These are phyloP conservation scores for Cairneyella variabilis DNA, from an alignment of 495 filamentous ascomycete genomes.

Conservation along the genomic window DNA sequence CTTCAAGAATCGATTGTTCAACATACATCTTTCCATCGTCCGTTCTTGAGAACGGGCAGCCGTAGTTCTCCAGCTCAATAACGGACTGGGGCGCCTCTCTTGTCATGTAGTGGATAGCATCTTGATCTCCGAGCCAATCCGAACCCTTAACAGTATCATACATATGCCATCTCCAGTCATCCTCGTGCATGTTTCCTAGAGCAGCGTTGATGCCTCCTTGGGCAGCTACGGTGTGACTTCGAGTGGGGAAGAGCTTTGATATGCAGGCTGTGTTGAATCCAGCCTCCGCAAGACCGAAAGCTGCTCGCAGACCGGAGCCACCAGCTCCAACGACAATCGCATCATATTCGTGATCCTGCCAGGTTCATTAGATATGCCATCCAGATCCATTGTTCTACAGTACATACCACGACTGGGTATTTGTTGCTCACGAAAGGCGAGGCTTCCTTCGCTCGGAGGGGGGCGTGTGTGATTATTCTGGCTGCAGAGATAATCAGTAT, in stretches of 20 bases:
- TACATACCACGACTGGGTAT: slow-evolving; percentile 87
- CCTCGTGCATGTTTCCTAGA: slow-evolving; percentile 81
- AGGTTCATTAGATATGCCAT: slow-evolving; percentile 7
- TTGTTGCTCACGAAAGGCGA: slow-evolving; percentile 76
- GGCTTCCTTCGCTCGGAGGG: slow-evolving; percentile 88
- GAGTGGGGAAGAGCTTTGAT: slow-evolving; percentile 94
- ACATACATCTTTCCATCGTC: slow-evolving; percentile 82
- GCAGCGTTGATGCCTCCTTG: slow-evolving; percentile 95
- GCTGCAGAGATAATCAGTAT: slow-evolving; percentile 39
- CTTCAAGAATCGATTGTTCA: neutral
- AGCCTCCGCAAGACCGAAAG: slow-evolving; percentile 94
- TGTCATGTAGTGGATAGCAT: slow-evolving; percentile 99
- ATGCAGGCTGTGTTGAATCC: slow-evolving; percentile 98
- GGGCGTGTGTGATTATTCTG: slow-evolving; percentile 77
- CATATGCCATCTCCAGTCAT: slow-evolving; percentile 99
- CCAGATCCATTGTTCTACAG: slow-evolving; percentile 6
- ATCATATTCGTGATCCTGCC: slow-evolving; percentile 73
- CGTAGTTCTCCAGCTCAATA: slow-evolving; percentile 95
- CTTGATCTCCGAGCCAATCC: slow-evolving; percentile 98
- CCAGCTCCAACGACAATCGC: slow-evolving; percentile 94
- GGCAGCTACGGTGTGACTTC: slow-evolving; percentile 93
- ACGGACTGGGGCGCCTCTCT: slow-evolving; percentile 88
- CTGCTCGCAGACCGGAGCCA: slow-evolving; percentile 88
- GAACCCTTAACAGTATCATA: slow-evolving; percentile 99
- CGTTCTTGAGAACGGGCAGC: slow-evolving; percentile 95